Base-by-base conservation (phyloP, 192 early-diverging fungal species). In the Entomortierella beljakovae region DNA sequence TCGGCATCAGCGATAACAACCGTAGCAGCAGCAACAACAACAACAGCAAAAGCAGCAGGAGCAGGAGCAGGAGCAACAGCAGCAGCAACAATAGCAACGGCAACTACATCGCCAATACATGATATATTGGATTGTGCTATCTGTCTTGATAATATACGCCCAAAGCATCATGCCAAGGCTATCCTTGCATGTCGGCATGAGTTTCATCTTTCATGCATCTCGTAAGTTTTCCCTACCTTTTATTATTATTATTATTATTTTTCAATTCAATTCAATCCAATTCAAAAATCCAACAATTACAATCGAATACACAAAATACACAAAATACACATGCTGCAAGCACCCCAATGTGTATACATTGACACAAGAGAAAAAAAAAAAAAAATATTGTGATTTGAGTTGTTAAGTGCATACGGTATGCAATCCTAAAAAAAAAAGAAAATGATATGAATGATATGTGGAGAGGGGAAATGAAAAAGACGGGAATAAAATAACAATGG, bases 201-300 rank as follows among this genome's bases (percentile, higher is more conserved):
- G 35, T 79, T 79, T 55, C 75, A 79, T 65, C 67, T 79, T 34
- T 79, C 75, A 23, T 79, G 75, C 54, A 79, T 79, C 57, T 79
- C 75, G 75, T 79, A 70, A 64, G 75, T 79, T 3, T 23, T 25
- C 11, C 23, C 38, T 57, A 10, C 38, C 23, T 56, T 56, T 15
- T 56, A 13, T 56, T 56, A 38, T 38, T 48, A 28, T 56, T 70
- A 15, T 33, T 15, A 33, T 20, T 50, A 11, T 23, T 38, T 52
- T 25, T 26, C 13, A 8, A 38, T 38, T 63, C 13, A 8, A 38
- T 8, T n/a, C n/a, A n/a, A n/a, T n/a, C n/a, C n/a, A n/a, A n/a
- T n/a, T n/a, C n/a, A n/a, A 43, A 43, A 43, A 13, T 13, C 42
- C 42, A 43, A 43, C 42, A 43, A 43, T 43, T 18, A 43, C 42